Evolutionary conservation across 2,329 filamentous ascomycete genomes (phyloP), one percentile per base, ranked within the genome.

Genomic region (Cadophora malorum): DNA sequence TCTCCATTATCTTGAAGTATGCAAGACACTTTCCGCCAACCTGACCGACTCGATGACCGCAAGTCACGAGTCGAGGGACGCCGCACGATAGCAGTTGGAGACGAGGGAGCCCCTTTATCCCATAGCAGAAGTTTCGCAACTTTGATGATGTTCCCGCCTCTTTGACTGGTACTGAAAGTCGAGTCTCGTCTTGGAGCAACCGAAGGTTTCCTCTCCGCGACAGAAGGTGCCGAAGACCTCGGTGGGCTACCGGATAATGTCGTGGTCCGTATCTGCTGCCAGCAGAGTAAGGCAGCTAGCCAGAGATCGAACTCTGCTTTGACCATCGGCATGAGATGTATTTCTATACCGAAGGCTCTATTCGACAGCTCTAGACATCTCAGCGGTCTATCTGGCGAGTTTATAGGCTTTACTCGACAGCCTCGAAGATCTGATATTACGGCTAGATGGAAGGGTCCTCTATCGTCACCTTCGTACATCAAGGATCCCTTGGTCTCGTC

Each of bases 1-100:
- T 96, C 93, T 67, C 96, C 96, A 74, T 97, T 97, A 77, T 98
- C 96, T 73, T 97, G 92, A 28, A 99, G 83, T 21, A 96, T 96
- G 79, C 94, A 97, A 35, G 94, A 97, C 4, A 98, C 93, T 71
- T 88, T 88, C 74, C 92, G 88, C 96, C 96, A 98, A 23, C 67
- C 65, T 12, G 90, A 86, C 3, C 84, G 84, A n/a, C 80, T 80
- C 0, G 83, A 79, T 14, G 85, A 84, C 33, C 83, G 81, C 28
- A 86, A 74, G 75, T 89, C 86, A 68, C 85, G 81, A 0, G 86
- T 86, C 1, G 87, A 89, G 2, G 87, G 83, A 28, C 73, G 73
- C 25, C 72, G 69, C 61, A 87, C 82, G 66, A 89, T 85, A 21
- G 86, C 82, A 55, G 83, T 81, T 6, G 88, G 86, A 47, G 85